Base-by-base conservation (phyloP, 2,329 filamentous ascomycete species). In the Aspergillaceae sp. region DNA sequence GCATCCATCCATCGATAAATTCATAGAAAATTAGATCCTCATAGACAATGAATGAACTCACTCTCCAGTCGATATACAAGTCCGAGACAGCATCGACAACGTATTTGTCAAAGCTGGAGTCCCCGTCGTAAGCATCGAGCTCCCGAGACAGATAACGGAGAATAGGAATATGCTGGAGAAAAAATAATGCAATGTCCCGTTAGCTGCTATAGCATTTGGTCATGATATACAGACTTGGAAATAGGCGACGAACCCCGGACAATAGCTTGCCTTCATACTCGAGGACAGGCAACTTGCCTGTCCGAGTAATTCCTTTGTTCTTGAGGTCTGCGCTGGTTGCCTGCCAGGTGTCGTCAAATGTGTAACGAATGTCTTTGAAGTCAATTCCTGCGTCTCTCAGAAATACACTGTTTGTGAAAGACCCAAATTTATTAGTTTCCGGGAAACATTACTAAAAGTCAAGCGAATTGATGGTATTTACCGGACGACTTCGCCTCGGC, bases 51-150 rank as follows among this genome's bases (percentile, higher is more conserved):
- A 9, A 29, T 3, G 9, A 11, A 54, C 63, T 56, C 49, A 68
- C 67, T 38, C 67, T 58, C 67, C 67, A 69, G 36, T 70, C 67
- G 5, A 64, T 57, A 29, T 70, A 70, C 7, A 69, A 48, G 30
- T 70, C 67, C 1, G 66, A 47, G 0, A 69, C 64, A 1, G 59
- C 55, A 47, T 70, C 67, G 0, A 69, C 58, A 2, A 62, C 11
- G 35, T 63, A 69, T 45, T 68, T 69, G 26, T 70, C 67, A 2
- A 54, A 49, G 36, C 52, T 67, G 2, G 65, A 64, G 2, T 59
- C 56, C 6, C 67, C 67, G 11, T 70, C 67, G 26, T 70, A 70
- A 3, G 41, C 43, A 7, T 60, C 62, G 1, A 67, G 55, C 0
- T 68, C 62, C 2, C 65, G 57, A 1, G 67, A 46, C 0, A 70